Percentiles rank a stretch among this genome's conserved stretches.
phyloP scores from a whole-genome alignment of 2,329 filamentous ascomycete genomes.

The Lachnellula willkommii region DNA sequence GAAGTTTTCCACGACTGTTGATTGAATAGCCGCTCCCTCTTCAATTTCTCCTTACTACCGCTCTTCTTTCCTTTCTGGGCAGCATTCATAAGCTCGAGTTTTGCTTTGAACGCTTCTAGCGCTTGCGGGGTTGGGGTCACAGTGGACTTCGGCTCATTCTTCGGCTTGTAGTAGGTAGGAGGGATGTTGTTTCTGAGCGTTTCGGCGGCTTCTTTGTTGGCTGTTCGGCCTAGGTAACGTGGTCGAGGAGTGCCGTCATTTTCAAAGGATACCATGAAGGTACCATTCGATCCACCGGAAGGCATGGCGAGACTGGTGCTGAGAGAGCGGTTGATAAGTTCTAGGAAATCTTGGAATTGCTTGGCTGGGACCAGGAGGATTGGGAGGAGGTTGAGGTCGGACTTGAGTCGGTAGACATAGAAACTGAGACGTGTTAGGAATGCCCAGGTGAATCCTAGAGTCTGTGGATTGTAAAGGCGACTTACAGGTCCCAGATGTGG shows the following conservation, averaged over 20 bases:
- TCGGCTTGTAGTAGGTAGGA: constrained; percentile 21
- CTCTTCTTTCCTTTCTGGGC: constrained; percentile 42
- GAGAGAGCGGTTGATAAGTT: constrained; percentile 57
- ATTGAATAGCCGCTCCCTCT: constrained; percentile 42
- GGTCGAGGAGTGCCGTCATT: constrained; percentile 57
- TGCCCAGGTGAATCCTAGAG: neutral
- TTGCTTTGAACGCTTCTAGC: constrained; percentile 46
- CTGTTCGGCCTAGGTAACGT: constrained; percentile 58
- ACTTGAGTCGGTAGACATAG: constrained; percentile 54
- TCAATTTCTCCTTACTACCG: constrained; percentile 44
- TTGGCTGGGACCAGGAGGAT: constrained; percentile 61
- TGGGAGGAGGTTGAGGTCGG: constrained; percentile 43
- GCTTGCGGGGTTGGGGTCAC: constrained; percentile 33
- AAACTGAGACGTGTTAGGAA: constrained; percentile 44
- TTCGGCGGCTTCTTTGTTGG: constrained; percentile 34
- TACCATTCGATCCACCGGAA: constrained; percentile 41
- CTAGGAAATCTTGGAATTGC: constrained; percentile 62
- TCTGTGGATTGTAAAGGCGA: neutral
- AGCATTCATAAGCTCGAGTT: constrained; percentile 48
- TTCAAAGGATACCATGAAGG: constrained; percentile 59
- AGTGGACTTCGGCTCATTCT: constrained; percentile 24
- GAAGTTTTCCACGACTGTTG: constrained; percentile 50
- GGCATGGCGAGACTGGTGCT: constrained; percentile 54
- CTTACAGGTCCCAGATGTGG: constrained; percentile 73
- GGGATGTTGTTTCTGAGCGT: constrained; percentile 30